Base-by-base conservation (phyloP, 1,284 basidiomycete genomes). In the Gomphus sp. region DNA sequence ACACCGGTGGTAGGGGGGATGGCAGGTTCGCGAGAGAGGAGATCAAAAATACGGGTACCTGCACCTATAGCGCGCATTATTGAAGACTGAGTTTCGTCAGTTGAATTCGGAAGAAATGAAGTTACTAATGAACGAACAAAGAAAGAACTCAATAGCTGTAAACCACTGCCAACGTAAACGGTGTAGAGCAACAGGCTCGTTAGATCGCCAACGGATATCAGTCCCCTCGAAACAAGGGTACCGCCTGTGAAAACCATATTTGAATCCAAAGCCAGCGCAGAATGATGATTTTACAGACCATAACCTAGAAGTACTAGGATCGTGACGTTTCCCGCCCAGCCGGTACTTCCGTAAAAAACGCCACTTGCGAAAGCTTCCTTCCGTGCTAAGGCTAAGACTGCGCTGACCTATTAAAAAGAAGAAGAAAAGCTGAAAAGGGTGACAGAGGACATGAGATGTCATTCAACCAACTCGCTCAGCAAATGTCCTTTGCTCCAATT, bases 291-390 rank as follows among this genome's bases (percentile, higher is more conserved):
- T 2, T 9, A 65, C 75, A 58, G 61, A 88, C 91, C 97, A 68
- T 98, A 99, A 48, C 93, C 93, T 39, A 99, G 77, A 41, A 99
- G 73, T 53, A 88, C 91, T 48, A 99, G 76, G 62, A 98, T 75
- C 0, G 94, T 93, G 51, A 97, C 80, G 70, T 99, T 99, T 10
- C 97, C 97, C 55, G 93, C 93, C 81, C 95, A 91, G 0, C 94
- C 94, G 0, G 91, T 96, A 58, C 85, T 84, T 14, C 92, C 95
- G 71, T 93, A 98, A 75, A 98, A 98, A 61, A 94, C 86, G 14
- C 91, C 95, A 55, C 85, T 89, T 0, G 95, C 95, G 62, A 90
- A 77, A 0, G 96, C 93, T 73, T 99, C 96, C 67, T 87, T 91
- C 63, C 83, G 84, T 16, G 89, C 91, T 52, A 98, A 80, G 4